These are phyloP conservation scores for Leishmania amazonensis DNA, from an alignment of 208 protist species.

Conservation along the genomic window DNA sequence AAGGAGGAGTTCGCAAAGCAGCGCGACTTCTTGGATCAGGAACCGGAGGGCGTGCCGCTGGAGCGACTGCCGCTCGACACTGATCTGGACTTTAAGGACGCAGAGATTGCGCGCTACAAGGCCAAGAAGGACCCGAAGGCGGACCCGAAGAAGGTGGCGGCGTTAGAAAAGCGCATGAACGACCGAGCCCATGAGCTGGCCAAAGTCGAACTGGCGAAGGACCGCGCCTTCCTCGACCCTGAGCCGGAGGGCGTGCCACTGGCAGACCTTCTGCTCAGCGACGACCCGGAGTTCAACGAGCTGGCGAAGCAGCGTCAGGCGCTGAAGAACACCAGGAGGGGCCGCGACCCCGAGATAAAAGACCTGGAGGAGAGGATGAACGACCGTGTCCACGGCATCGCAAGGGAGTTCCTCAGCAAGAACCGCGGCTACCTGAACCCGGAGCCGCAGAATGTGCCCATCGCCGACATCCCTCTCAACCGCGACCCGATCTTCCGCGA, in stretches of 20 bases:
- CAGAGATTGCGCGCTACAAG: constrained; percentile 74
- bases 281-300: constrained; percentile 66
- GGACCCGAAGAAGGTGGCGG: constrained; percentile 37
- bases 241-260: constrained; percentile 87
- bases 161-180: constrained; percentile 62
- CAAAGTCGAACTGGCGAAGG: constrained; percentile 55
- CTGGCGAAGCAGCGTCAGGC: constrained; percentile 70
- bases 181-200: constrained; percentile 61
- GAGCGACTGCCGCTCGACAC: constrained; percentile 70
- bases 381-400: constrained; percentile 66
- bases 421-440: constrained; percentile 74
- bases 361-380: constrained; percentile 81
- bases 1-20: constrained; percentile 63
- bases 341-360: constrained; percentile 42
- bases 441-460: constrained; percentile 65
- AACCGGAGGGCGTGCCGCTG: constrained; percentile 74
- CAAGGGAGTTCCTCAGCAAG: constrained; percentile 59
- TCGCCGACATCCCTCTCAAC: constrained; percentile 69
- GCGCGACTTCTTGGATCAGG: constrained; percentile 73
- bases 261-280: constrained; percentile 53
- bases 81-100: constrained; percentile 77
- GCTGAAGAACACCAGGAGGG: constrained; percentile 54
- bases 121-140: constrained; percentile 48
- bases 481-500: constrained; percentile 73
- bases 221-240: constrained; percentile 70